Evolutionary conservation across 2,329 filamentous ascomycete genomes (phyloP).

Genomic region (Aureobasidium mangrovei): DNA sequence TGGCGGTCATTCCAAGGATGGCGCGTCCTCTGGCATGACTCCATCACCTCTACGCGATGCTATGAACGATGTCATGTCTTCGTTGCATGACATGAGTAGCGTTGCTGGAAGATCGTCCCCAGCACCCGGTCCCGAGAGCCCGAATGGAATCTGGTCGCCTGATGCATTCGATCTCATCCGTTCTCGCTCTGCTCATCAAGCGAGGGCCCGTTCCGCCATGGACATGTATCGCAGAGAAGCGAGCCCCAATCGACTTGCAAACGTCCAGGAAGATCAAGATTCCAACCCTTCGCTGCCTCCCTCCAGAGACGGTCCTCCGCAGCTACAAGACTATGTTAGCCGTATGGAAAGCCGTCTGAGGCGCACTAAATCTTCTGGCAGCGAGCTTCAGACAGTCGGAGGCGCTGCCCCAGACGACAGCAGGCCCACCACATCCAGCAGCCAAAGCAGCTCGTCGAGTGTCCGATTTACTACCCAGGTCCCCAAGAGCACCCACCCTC

Average conservation of each 20-base stretch:
- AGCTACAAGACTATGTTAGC: conserved; percentile 78
- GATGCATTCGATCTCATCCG: conserved; percentile 65
- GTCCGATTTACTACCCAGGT: conserved; percentile 13
- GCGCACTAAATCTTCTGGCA: conserved; percentile 51
- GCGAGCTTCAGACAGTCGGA: conserved; percentile 12
- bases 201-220: conserved; percentile 63
- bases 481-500: conserved; percentile 28
- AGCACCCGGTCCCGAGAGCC: conserved; percentile 45
- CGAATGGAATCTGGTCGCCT: conserved; percentile 71
- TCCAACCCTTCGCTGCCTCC: conserved; percentile 27
- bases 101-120: conserved; percentile 39
- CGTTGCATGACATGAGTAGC: conserved; percentile 75
- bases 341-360: conserved; percentile 80
- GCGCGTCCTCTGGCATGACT: conserved; percentile 62
- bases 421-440: conserved; percentile 22
- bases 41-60: conserved; percentile 87
- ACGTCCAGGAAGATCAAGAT: conserved; percentile 46
- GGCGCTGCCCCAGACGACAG: conserved; percentile 27
- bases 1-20: conserved; percentile 52
- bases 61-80: conserved; percentile 98
- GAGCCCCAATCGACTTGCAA: conserved; percentile 15
- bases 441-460: conserved; percentile 1
- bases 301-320: conserved; percentile 48
- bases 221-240: conserved; percentile 46
- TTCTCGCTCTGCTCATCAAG: conserved; percentile 32